phyloP scores from a whole-genome alignment of 768 basidiomycete genomes.

The Auricularia auricula-judae region DNA sequence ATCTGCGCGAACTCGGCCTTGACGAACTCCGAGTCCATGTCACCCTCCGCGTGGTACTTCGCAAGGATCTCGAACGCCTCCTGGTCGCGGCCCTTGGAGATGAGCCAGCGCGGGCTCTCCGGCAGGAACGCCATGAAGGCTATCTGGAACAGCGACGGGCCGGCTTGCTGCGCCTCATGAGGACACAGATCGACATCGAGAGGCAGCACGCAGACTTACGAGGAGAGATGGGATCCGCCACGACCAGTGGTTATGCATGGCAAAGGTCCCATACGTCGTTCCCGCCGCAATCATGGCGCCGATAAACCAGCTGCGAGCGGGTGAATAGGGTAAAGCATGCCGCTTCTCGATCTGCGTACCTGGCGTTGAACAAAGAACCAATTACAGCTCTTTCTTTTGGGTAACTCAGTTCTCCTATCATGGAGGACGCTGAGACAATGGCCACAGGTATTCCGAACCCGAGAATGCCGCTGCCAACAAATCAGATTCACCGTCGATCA shows the following conservation, averaged over 20 bases:
- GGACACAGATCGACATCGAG: too few species aligned
- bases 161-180: slow-evolving; percentile 43
- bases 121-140: slow-evolving; percentile 37
- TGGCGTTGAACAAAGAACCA: not conserved
- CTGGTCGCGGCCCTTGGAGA: slow-evolving; percentile 40
- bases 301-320: slow-evolving; percentile 1
- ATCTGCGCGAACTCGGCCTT: slow-evolving; percentile 49
- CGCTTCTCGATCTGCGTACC: not conserved
- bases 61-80: slow-evolving; percentile 38
- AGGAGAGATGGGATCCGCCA: slow-evolving; percentile 31
- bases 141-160: slow-evolving; percentile 44
- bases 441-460: slow-evolving; percentile 7
- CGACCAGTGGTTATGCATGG: slow-evolving; percentile 33
- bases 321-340: too few species aligned
- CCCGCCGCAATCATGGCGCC: slow-evolving; percentile 5
- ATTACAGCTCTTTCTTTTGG: slow-evolving; percentile 8
- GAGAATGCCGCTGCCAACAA: slow-evolving; percentile 3
- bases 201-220: too few species aligned
- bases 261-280: not conserved
- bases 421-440: slow-evolving; percentile 5
- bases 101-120: slow-evolving; percentile 56
- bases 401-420: slow-evolving; percentile 8
- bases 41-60: slow-evolving; percentile 51
- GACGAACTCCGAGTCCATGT: slow-evolving; percentile 35
- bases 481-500: too few species aligned